Evolutionary conservation across 768 basidiomycete species (phyloP), one percentile per base, ranked within the genome.

Genomic region (Phanerochaete sordida): DNA sequence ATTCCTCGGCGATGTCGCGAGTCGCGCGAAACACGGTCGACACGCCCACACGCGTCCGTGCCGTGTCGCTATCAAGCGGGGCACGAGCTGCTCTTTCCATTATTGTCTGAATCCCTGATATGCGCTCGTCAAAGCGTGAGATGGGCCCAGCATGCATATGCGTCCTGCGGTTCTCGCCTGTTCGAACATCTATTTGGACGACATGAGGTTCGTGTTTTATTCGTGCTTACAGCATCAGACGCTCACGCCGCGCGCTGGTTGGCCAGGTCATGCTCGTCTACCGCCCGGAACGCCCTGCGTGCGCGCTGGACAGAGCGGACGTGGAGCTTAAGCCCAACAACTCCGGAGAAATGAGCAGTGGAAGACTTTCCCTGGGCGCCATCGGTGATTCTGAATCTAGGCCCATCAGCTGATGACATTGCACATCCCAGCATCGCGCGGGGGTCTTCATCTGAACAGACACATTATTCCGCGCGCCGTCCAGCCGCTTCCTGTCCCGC

Each of bases 331-430:
- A 35, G 33, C 23, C 24, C 33, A 43, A 54, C 48, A 54, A 35
- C 47, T 33, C 57, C 57, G 57, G 57, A 50, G n/a, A 49, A 49
- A 49, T 33, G 57, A 26, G 30, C 50, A 21, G 28, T 30, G 1
- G 24, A 11, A 57, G 16, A 46, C n/a, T 48, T 23, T 46, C 45
- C 13, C 48, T 50, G 35, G 35, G 35, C 53, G 33, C 53, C 27
- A 28, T 23, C 53, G 53, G 53, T 7, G 39, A 54, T 54, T 43
- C 53, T 43, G 31, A 54, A 26, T 54, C 53, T 54, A 54, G 31
- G 46, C 23, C 39, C 35, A 48, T 58, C 57, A 58, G 45, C 45
- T 58, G 57, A 58, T 58, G 57, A 13, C 47, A 49, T 16, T 43
- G 24, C 46, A 50, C 31, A 33, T 37, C 19, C 19, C 57, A 47